Evolutionary conservation across 345 rosid species (phyloP).

Genomic region (Gynandropsis gynandra): DNA sequence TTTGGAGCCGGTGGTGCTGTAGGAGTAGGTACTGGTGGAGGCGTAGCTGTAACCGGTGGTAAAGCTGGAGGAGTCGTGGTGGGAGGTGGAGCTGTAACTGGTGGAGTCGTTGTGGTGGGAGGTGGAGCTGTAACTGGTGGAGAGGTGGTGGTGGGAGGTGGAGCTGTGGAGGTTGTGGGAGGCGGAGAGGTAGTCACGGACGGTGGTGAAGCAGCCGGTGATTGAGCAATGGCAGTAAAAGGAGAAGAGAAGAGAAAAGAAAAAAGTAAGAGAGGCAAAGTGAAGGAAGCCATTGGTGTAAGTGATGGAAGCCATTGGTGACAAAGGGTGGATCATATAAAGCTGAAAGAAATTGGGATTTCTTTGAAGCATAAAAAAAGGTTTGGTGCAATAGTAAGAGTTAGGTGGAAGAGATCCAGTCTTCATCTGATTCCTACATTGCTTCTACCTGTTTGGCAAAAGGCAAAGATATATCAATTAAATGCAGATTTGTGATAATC

Average conservation of each 20-base stretch:
- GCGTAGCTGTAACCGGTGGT: slow-evolving; percentile 32
- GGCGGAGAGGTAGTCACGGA: slow-evolving; percentile 30
- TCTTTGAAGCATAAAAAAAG: slow-evolving; percentile 14
- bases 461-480: slow-evolving; percentile 13
- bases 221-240: slow-evolving; percentile 46
- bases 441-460: slow-evolving; percentile 35
- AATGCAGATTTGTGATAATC: slow-evolving; percentile 12
- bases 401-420: slow-evolving; percentile 42
- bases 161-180: slow-evolving; percentile 26
- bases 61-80: slow-evolving; percentile 38
- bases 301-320: slow-evolving; percentile 18
- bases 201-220: slow-evolving; percentile 60
- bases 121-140: too few relatives aligned
- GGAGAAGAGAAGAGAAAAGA: slow-evolving; percentile 33
- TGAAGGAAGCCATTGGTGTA: slow-evolving; percentile 40
- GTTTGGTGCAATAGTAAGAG: slow-evolving; percentile 44
- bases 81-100: slow-evolving; percentile 29
- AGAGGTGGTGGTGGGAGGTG: slow-evolving; percentile 27
- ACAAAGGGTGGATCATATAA: slow-evolving; percentile 20
- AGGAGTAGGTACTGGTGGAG: slow-evolving; percentile 49
- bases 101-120: slow-evolving; percentile 14
- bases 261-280: slow-evolving; percentile 32
- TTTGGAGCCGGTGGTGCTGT: slow-evolving; percentile 47
- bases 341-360: slow-evolving; percentile 8
- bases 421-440: slow-evolving; percentile 44